phyloP scores from a whole-genome alignment of 2,329 filamentous ascomycete genomes.

The Aspergillus fumigatiaffinis region DNA sequence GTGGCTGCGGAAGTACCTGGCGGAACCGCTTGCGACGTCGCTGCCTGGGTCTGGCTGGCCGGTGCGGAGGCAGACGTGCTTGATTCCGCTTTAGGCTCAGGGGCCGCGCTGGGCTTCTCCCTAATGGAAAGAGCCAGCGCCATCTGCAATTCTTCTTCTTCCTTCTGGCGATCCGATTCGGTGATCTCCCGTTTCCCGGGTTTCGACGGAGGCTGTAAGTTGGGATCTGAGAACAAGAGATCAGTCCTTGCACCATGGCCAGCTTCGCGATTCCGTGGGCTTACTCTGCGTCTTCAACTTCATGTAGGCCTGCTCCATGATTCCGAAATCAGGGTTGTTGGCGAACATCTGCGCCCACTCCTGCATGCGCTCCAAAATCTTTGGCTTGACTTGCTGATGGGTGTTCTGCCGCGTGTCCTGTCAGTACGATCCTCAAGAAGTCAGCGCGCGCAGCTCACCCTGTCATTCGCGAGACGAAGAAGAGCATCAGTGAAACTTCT shows the following conservation, averaged over 20 bases:
- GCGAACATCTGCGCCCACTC: slow-evolving; percentile 96
- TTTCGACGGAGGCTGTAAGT: slow-evolving; percentile 84
- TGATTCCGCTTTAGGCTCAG: slow-evolving; percentile 36
- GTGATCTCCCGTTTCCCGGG: slow-evolving; percentile 91
- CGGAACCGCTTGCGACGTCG: slow-evolving; percentile 57
- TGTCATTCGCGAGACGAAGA: slow-evolving; percentile 82
- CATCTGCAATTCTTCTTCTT: slow-evolving; percentile 97
- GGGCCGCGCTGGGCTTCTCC: slow-evolving; percentile 59
- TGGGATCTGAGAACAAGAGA: slow-evolving; percentile 65
- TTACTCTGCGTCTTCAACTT: slow-evolving; percentile 70
- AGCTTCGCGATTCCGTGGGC: slow-evolving; percentile 11
- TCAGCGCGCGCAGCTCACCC: slow-evolving; percentile 40
- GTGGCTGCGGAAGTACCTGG: slow-evolving; percentile 93
- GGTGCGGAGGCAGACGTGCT: slow-evolving; percentile 36
- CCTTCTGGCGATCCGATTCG: slow-evolving; percentile 82
- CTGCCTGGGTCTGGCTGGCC: slow-evolving; percentile 33
- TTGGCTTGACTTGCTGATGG: slow-evolving; percentile 92
- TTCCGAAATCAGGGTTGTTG: slow-evolving; percentile 83
- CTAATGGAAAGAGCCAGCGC: slow-evolving; percentile 88
- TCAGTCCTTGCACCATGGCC: not conserved
- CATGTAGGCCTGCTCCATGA: slow-evolving; percentile 94
- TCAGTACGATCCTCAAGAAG: not conserved
- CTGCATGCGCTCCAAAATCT: slow-evolving; percentile 94
- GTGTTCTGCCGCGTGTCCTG: slow-evolving; percentile 60
- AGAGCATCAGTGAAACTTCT: slow-evolving; percentile 93